A percentile compares a stretch with the other conserved stretches of the same genome.
phyloP scores from a whole-genome alignment of 2,329 filamentous ascomycete species.

The Apiospora hydei region DNA sequence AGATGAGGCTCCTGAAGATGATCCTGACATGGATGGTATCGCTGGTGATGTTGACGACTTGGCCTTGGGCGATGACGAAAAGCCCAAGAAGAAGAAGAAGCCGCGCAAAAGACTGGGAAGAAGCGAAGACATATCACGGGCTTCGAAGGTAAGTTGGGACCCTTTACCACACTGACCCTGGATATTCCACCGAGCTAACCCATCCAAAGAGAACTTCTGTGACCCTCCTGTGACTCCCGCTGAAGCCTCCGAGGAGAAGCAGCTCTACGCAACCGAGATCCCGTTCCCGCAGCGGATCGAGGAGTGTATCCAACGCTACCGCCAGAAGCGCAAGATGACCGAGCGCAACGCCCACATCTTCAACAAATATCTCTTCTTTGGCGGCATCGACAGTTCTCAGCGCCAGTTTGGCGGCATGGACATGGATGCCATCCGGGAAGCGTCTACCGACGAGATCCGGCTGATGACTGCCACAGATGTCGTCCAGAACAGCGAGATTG shows the following conservation, averaged over 20 bases:
- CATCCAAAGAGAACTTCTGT: constrained; percentile 69
- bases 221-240: constrained; percentile 79
- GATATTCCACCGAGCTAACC: constrained; percentile 28
- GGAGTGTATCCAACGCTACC: constrained; percentile 82
- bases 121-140: constrained; percentile 62
- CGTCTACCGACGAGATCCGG: constrained; percentile 70
- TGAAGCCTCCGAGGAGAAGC: constrained; percentile 70
- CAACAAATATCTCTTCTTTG: constrained; percentile 80
- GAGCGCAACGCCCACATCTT: constrained; percentile 70
- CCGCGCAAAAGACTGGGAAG: constrained; percentile 44
- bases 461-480: constrained; percentile 69
- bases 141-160: constrained; percentile 65
- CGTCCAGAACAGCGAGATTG: constrained; percentile 55
- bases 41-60: constrained; percentile 12
- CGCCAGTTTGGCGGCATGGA: constrained; percentile 69
- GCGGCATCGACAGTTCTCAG: constrained; percentile 72
- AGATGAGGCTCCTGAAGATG: neutral
- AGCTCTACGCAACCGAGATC: constrained; percentile 64
- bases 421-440: constrained; percentile 56
- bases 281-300: constrained; percentile 69
- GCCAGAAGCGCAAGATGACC: constrained; percentile 77
- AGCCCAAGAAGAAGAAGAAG: constrained; percentile 51
- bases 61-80: constrained; percentile 6
- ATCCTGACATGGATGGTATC: neutral
- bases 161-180: neutral